Conservation (phyloP, 2,329 filamentous ascomycete genomes). For the Dothideomycetidae sp. region DNA sequence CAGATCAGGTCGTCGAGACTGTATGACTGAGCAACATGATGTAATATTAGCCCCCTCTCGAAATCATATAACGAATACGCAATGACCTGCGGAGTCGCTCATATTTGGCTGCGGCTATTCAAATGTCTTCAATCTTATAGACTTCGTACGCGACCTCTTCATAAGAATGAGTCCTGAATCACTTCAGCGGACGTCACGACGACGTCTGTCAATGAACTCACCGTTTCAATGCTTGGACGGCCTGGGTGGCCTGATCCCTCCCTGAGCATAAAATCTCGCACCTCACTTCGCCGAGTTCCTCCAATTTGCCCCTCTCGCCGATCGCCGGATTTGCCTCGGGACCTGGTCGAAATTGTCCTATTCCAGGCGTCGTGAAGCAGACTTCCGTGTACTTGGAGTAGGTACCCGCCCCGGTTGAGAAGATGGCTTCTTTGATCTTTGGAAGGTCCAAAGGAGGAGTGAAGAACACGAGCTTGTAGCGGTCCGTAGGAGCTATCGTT, state of each 20-base stretch:
- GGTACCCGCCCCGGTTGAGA: slow-evolving; percentile 31
- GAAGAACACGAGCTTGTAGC: slow-evolving; percentile 34
- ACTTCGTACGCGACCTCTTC: slow-evolving; percentile 34
- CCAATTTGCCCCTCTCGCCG: slow-evolving; percentile 42
- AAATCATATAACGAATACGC: too few relatives aligned
- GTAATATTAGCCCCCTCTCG: too few relatives aligned
- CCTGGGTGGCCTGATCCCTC: slow-evolving; percentile 40
- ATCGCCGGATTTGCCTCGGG: slow-evolving; percentile 48
- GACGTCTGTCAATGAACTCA: slow-evolving; percentile 25
- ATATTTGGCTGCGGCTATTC: too few relatives aligned
- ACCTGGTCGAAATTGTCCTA: slow-evolving; percentile 52
- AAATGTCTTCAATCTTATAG: slow-evolving; percentile 32
- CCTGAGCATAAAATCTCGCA: slow-evolving; percentile 51
- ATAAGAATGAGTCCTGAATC: slow-evolving; percentile 30
- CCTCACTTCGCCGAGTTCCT: slow-evolving; percentile 45
- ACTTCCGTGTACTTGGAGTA: slow-evolving; percentile 31
- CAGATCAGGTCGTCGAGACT: too few relatives aligned
- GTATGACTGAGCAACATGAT: too few relatives aligned
- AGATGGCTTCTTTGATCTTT: slow-evolving; percentile 31
- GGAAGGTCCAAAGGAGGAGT: slow-evolving; percentile 25
- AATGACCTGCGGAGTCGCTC: too few relatives aligned
- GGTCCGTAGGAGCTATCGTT: slow-evolving; percentile 8
- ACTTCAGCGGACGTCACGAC: slow-evolving; percentile 2
- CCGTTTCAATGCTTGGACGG: slow-evolving; percentile 51
- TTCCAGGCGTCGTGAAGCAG: slow-evolving; percentile 34